Base-by-base conservation (phyloP, 352 stramenopile species). In the Globisporangium canariense region DNA sequence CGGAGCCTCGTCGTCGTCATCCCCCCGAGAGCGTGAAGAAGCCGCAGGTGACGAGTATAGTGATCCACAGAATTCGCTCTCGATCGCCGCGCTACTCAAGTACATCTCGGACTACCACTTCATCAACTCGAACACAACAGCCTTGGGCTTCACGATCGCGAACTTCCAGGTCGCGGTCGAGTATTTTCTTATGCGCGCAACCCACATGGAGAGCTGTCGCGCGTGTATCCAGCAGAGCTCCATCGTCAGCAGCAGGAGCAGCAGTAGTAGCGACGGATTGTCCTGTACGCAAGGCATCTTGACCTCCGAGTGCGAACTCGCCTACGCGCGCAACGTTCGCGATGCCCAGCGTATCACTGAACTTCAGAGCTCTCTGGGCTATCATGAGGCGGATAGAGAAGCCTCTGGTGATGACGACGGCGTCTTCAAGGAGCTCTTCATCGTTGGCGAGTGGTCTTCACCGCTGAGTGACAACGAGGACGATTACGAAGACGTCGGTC, bases 21-120 rank as follows among this genome's bases (percentile, higher is more conserved):
- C 14, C 18, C 13, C 43, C 25, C 43, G 43, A 49, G 43, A 49
- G 43, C 43, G 20, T 2, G 43, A 49, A 49, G 40, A 46, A n/a
- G 6, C 4, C 22, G 43, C 16, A 49, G 18, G 43, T 20, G 43
- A 22, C 7, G 43, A 49, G 18, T 10, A 49, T 5, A 22, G 4
- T 49, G 43, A 49, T 7, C 2, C 43, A 22, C 43, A 49, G 14
- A 47, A 47, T 16, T 18, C 14, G 41, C 89, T 91, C 41, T 79
- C 82, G 4, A 74, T 94, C 52, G 71, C 60, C 1, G 71, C 86
- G 0, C 72, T 89, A 55, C 67, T 94, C 22, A 71, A 75, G 69
- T 94, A 92, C 71, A 88, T 91, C 16, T 74, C 77, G 1, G 70
- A 90, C 43, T 94, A 89, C 58, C 86, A 92, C 50, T 92, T 94